These are phyloP conservation scores for Dipsacomyces acuminosporus DNA, from an alignment of 371 early-diverging fungal species.

Conservation along the genomic window DNA sequence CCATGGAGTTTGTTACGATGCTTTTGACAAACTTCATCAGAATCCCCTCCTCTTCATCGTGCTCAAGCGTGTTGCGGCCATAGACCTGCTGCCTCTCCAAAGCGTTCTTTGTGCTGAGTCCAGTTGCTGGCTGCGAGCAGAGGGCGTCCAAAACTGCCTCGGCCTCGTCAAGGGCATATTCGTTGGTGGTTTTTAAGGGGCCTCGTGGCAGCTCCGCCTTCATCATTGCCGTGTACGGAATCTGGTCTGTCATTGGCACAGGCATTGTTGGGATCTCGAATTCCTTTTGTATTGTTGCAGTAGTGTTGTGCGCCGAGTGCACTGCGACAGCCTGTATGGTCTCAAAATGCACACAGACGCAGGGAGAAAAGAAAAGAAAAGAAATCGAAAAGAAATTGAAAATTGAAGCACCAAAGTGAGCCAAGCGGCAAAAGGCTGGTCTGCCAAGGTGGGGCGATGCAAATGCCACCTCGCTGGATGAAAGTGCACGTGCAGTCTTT, in stretches of 20 bases:
- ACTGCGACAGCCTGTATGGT: too few species aligned
- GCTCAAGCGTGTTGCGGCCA: slow-evolving; percentile 64
- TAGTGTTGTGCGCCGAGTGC: too few species aligned
- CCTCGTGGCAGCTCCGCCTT: slow-evolving; percentile 29
- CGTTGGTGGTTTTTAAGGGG: slow-evolving; percentile 36
- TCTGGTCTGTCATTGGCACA: slow-evolving; percentile 12
- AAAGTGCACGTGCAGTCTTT: too few species aligned
- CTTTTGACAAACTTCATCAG: slow-evolving; percentile 68
- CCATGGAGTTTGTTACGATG: slow-evolving; percentile 55
- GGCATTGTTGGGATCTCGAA: slow-evolving; percentile 14
- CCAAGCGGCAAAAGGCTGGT: too few species aligned
- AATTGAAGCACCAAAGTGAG: too few species aligned
- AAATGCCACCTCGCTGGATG: too few species aligned
- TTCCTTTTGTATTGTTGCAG: too few species aligned
- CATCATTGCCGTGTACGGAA: slow-evolving; percentile 8
- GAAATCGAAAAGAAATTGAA: too few species aligned
- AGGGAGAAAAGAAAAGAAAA: too few species aligned
- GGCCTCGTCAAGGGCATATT: slow-evolving; percentile 28
- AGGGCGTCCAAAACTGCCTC: slow-evolving; percentile 17
- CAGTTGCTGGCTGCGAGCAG: slow-evolving; percentile 49
- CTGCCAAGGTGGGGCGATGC: too few species aligned
- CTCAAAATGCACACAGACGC: too few species aligned
- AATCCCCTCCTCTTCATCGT: slow-evolving; percentile 57
- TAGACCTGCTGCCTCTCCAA: slow-evolving; percentile 54
- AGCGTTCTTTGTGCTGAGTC: slow-evolving; percentile 53